phyloP scores from a whole-genome alignment of 2,329 filamentous ascomycete genomes.

The Monilinia fructigena region DNA sequence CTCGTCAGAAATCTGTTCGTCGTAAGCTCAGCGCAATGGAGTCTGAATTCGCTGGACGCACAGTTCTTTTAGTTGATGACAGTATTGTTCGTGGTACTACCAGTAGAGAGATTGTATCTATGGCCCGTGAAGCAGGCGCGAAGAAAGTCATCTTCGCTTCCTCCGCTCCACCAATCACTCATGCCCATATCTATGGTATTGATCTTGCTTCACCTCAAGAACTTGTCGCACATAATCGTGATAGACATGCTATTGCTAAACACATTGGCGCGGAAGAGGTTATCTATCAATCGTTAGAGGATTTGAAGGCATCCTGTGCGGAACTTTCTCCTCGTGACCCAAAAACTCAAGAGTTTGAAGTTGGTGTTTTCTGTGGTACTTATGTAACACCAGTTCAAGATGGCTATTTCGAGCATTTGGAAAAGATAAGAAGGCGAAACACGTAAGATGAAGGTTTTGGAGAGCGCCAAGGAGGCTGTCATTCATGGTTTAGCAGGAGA shows the following conservation, averaged over 20 bases:
- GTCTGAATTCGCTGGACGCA: slow-evolving; percentile 77
- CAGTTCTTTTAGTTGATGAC: slow-evolving; percentile 84
- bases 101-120: slow-evolving; percentile 72
- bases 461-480: slow-evolving; percentile 63
- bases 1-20: slow-evolving; percentile 80
- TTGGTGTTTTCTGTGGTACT: slow-evolving; percentile 86
- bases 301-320: slow-evolving; percentile 76
- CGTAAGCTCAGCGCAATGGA: slow-evolving; percentile 87
- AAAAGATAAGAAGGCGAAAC: slow-evolving; percentile 68
- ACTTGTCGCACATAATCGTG: slow-evolving; percentile 68
- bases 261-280: slow-evolving; percentile 74
- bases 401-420: slow-evolving; percentile 80
- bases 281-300: slow-evolving; percentile 73
- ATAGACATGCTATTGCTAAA: slow-evolving; percentile 58
- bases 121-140: slow-evolving; percentile 83
- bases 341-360: slow-evolving; percentile 68
- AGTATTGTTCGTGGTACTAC: slow-evolving; percentile 87
- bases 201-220: slow-evolving; percentile 70
- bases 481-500: slow-evolving; percentile 60
- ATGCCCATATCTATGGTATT: slow-evolving; percentile 85
- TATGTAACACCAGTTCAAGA: slow-evolving; percentile 79
- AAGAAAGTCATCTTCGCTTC: slow-evolving; percentile 79
- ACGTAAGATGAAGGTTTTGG: slow-evolving; percentile 63
- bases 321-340: slow-evolving; percentile 63
- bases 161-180: slow-evolving; percentile 77